A percentile compares a stretch with the other conserved stretches of the same genome.
These are phyloP conservation scores for Hypocrella siamensis DNA, from an alignment of 2,329 filamentous ascomycete genomes.

Conservation along the genomic window DNA sequence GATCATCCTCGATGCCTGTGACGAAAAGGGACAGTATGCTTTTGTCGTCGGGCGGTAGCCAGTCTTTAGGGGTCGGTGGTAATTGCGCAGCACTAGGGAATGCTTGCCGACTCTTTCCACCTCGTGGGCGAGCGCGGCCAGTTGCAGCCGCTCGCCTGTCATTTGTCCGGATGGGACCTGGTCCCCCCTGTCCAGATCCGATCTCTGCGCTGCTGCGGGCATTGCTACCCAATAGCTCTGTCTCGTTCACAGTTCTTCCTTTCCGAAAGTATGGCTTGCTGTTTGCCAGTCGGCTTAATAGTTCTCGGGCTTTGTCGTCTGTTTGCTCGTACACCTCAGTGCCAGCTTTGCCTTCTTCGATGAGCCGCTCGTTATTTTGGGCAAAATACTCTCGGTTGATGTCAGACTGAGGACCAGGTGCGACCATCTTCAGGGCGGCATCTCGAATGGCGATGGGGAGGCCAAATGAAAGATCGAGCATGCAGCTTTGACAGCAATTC, in stretches of 20 bases:
- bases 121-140: slow-evolving; percentile 31
- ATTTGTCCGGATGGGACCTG: slow-evolving; percentile 66
- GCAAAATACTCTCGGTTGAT: slow-evolving; percentile 97
- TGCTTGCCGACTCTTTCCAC: slow-evolving; percentile 28
- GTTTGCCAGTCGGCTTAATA: slow-evolving; percentile 69
- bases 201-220: slow-evolving; percentile 30
- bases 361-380: slow-evolving; percentile 89
- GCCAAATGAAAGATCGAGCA: slow-evolving; percentile 93
- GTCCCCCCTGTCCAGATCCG: slow-evolving; percentile 43
- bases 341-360: slow-evolving; percentile 77
- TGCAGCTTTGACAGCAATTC: slow-evolving; percentile 98
- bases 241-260: slow-evolving; percentile 56
- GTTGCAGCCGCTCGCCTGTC: slow-evolving; percentile 39
- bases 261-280: slow-evolving; percentile 95
- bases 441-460: slow-evolving; percentile 89
- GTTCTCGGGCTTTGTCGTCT: slow-evolving; percentile 86
- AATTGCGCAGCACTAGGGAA: slow-evolving; percentile 60
- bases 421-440: slow-evolving; percentile 94
- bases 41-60: slow-evolving; percentile 64
- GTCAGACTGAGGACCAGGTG: slow-evolving; percentile 77
- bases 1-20: slow-evolving; percentile 88
- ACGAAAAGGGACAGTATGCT: slow-evolving; percentile 90
- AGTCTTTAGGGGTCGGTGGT: slow-evolving; percentile 72
- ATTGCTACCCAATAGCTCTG: slow-evolving; percentile 18
- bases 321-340: slow-evolving; percentile 92